A percentile compares a stretch with the other conserved stretches of the same genome.
phyloP scores from a whole-genome alignment of 179 eudicot species.

The Beta macrorhiza region DNA sequence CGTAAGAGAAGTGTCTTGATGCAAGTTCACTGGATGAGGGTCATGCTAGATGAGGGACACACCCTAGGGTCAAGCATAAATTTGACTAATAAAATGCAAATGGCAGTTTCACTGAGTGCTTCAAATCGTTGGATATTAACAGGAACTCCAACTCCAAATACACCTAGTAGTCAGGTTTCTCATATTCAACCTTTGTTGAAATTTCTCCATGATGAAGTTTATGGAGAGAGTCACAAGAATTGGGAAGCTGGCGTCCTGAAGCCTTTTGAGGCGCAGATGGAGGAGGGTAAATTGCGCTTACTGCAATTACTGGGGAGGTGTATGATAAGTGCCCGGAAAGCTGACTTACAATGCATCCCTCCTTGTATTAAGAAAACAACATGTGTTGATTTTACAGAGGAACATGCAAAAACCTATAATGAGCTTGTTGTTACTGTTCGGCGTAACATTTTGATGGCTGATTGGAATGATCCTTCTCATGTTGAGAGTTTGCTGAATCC shows the following conservation, averaged over 20 bases:
- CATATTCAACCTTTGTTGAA: slow-evolving; percentile 87
- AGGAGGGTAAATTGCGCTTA: slow-evolving; percentile 81
- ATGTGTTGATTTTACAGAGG: slow-evolving; percentile 64
- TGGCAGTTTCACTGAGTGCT: slow-evolving; percentile 78
- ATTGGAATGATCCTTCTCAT: slow-evolving; percentile 98
- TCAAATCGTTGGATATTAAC: slow-evolving; percentile 93
- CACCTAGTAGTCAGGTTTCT: slow-evolving; percentile 83
- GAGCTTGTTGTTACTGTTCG: slow-evolving; percentile 89
- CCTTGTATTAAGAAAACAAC: slow-evolving; percentile 80
- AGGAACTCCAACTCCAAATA: slow-evolving; percentile 95
- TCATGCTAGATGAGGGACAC: slow-evolving; percentile 94
- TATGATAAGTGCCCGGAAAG: slow-evolving; percentile 95
- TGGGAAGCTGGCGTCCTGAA: slow-evolving; percentile 85
- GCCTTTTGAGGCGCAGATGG: slow-evolving; percentile 94
- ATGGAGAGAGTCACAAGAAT: slow-evolving; percentile 72
- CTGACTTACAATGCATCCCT: slow-evolving; percentile 79
- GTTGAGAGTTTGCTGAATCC: slow-evolving; percentile 89
- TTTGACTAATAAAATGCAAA: slow-evolving; percentile 88
- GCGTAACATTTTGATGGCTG: slow-evolving; percentile 92
- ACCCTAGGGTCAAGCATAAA: slow-evolving; percentile 88
- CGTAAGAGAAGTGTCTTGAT: slow-evolving; percentile 67
- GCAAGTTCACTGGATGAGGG: slow-evolving; percentile 94
- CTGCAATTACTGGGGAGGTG: slow-evolving; percentile 78
- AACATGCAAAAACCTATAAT: slow-evolving; percentile 85
- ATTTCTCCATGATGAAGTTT: slow-evolving; percentile 84